These are phyloP conservation scores for Botryobasidium botryosum DNA, from an alignment of 768 basidiomycete species.

Conservation along the genomic window DNA sequence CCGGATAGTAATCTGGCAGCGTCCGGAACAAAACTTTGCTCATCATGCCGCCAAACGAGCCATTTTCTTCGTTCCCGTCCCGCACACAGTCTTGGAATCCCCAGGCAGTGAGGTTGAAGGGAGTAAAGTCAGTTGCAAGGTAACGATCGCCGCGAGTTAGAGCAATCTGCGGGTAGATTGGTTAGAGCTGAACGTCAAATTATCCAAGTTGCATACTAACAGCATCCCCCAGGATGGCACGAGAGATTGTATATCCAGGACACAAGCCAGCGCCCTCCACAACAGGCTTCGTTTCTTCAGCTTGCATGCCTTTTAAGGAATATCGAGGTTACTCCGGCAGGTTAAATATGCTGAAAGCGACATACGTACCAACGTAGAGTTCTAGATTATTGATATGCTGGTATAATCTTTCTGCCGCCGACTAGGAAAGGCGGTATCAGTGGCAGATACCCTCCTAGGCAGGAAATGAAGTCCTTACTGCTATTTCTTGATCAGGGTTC, in stretches of 20 bases:
- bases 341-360: neutral
- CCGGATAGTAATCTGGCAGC: conserved; percentile 50
- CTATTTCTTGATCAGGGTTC: conserved; percentile 20
- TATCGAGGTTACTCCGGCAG: neutral
- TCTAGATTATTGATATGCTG: conserved; percentile 63
- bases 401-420: conserved; percentile 47
- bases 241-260: conserved; percentile 68
- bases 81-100: conserved; percentile 57
- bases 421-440: too few relatives aligned
- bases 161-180: too few relatives aligned
- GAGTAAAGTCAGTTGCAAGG: conserved; percentile 59
- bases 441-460: too few relatives aligned
- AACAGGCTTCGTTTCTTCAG: conserved; percentile 50
- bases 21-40: conserved; percentile 53
- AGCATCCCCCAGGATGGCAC: conserved; percentile 50
- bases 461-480: too few relatives aligned
- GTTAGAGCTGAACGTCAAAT: too few relatives aligned
- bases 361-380: conserved; percentile 37
- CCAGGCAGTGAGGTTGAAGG: conserved; percentile 62
- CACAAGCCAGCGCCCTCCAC: conserved; percentile 58
- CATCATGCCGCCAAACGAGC: conserved; percentile 61
- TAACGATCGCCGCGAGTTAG: conserved; percentile 67
- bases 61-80: conserved; percentile 42
- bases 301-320: conserved; percentile 42
- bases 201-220: too few relatives aligned